A percentile compares a stretch with the other conserved stretches of the same genome.
These are phyloP conservation scores for Talaromyces sp. DNA, from an alignment of 2,329 filamentous ascomycete genomes.

Conservation along the genomic window DNA sequence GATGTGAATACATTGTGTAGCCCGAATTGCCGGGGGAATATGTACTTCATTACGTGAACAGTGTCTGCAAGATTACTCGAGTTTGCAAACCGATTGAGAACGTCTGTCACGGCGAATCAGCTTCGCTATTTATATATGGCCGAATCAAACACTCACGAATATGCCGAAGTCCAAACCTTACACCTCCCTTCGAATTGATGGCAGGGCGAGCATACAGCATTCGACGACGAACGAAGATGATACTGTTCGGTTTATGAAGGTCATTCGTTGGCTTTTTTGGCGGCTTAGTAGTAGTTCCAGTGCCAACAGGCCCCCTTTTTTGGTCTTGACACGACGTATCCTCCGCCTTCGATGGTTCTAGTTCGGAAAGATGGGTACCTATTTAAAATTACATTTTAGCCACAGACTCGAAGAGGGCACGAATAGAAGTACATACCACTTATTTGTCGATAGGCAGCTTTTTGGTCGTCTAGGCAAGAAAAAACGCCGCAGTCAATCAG, in stretches of 20 bases:
- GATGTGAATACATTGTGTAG: conserved; percentile 90
- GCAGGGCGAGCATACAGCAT: conserved; percentile 79
- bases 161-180: conserved; percentile 71
- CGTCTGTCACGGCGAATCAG: conserved; percentile 53
- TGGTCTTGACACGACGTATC: not conserved
- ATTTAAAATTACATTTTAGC: not conserved
- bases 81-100: conserved; percentile 64
- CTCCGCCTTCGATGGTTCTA: conserved; percentile 22
- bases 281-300: not conserved
- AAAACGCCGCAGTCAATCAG: conserved; percentile 77
- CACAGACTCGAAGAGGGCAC: not conserved
- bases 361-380: conserved; percentile 30
- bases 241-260: conserved; percentile 46
- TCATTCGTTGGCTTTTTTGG: not conserved
- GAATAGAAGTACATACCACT: conserved; percentile 54
- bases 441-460: conserved; percentile 69
- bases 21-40: conserved; percentile 86
- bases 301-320: not conserved
- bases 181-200: conserved; percentile 61
- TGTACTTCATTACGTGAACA: conserved; percentile 76
- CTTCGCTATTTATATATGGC: not conserved
- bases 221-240: conserved; percentile 71
- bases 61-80: conserved; percentile 51
- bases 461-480: conserved; percentile 52
- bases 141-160: conserved; percentile 60